Base-by-base conservation (phyloP, 257 asterid species). In the Coffea eugenioides region DNA sequence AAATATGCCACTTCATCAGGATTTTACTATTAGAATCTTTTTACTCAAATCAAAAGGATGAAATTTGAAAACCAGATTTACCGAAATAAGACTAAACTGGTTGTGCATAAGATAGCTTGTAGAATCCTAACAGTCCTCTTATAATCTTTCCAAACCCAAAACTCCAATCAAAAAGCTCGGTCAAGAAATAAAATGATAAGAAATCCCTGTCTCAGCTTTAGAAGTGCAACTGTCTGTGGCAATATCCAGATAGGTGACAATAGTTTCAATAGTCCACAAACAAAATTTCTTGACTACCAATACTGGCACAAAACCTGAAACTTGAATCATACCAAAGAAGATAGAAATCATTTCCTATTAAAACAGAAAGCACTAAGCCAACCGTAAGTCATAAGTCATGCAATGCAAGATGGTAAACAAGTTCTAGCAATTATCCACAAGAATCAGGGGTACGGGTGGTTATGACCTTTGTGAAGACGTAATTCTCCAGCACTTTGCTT, bases 401-500 rank as follows among this genome's bases (percentile, higher is more conserved):
- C 70, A 39, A 57, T 39, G 34, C 54, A 74, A 39, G 70, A 27
- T 25, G 43, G 43, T 10, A 65, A 57, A 65, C n/a, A 75, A 62
- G 73, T 43, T 64, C 18, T 45, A 65, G 45, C 45, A 25, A 6
- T 1, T 5, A 3, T 15, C 36, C 41, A 76, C 25, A 27, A 3
- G n/a, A 61, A n/a, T 8, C 62, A 21, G 21, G 31, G 65, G 27
- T 23, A 16, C 66, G 21, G 31, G 65, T 9, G 25, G 64, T 12
- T 15, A 36, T 12, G 62, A 86, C 89, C 89, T 86, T 86, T 86
- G 76, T 91, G 93, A 87, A 94, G 95, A 81, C 98, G 98, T 48
- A 94, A 82, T 84, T 94, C 98, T 79, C 97, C 98, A 83, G 98
- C 97, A 87, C 97, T 94, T 84, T 92, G 97, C 87, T 91, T 94